These are phyloP conservation scores for Apophysomyces variabilis DNA, from an alignment of 371 early-diverging fungal genomes.

Conservation along the genomic window DNA sequence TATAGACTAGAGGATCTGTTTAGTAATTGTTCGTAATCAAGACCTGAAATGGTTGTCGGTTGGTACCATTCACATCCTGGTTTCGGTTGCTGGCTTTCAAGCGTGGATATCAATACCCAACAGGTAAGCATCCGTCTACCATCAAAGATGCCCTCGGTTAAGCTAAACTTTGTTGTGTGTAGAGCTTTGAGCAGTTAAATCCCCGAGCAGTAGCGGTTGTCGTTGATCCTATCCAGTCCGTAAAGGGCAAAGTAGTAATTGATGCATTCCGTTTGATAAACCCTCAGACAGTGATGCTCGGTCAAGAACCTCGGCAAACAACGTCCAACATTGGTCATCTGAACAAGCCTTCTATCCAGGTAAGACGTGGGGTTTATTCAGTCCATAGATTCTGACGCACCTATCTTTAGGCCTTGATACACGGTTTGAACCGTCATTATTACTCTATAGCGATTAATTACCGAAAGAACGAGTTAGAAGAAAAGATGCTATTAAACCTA, in stretches of 20 bases:
- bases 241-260: conserved; percentile 99
- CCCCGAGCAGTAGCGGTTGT: conserved; percentile 99
- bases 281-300: conserved; percentile 86
- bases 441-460: conserved; percentile 99
- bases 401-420: conserved; percentile 84
- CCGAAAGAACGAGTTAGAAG: conserved; percentile 98
- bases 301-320: conserved; percentile 98
- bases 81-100: conserved; percentile 99
- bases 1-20: background rate
- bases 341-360: conserved; percentile 98
- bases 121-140: conserved; percentile 59
- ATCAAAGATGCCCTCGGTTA: too few species aligned
- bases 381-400: conserved; percentile 38
- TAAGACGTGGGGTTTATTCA: conserved; percentile 40
- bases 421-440: conserved; percentile 99
- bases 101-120: conserved; percentile 99
- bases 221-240: conserved; percentile 99
- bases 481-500: conserved; percentile 98
- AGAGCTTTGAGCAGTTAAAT: conserved; percentile 96
- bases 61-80: conserved; percentile 99
- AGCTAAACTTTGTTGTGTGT: background rate
- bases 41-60: conserved; percentile 99
- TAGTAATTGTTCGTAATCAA: conserved; percentile 23
- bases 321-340: conserved; percentile 99
- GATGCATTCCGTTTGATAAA: conserved; percentile 99